Base-by-base conservation (phyloP, 2,329 filamentous ascomycete genomes). In the Xylaria sp. region DNA sequence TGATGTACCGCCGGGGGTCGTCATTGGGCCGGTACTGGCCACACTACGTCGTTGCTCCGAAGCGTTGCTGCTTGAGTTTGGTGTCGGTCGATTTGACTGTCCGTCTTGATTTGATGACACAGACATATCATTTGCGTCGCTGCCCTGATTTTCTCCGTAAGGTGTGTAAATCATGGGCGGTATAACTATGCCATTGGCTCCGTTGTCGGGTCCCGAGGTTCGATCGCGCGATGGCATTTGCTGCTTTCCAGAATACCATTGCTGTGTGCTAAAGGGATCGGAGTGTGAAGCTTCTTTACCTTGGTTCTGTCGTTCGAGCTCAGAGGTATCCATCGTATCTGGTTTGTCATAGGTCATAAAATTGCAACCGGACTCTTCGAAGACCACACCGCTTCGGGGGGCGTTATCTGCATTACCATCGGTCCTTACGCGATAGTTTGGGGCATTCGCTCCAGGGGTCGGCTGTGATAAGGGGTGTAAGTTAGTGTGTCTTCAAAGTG, bases 1-100 rank as follows among this genome's bases (percentile, higher is more conserved):
- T 1, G 87, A 86, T 57, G 81, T 81, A 6, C 76, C 75, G 7
- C 80, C 80, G 0, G 85, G 83, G 31, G 78, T 78, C 25, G 75
- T 78, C 66, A 82, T 75, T 15, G 79, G 77, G 15, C 79, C 79
- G 1, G 48, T 74, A 13, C 73, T 73, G 13, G 73, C 69, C 13
- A 68, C 63, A 52, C 70, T 73, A 36, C 79, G 78, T 18, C 78
- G 78, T 28, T 80, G 77, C n/a, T 86, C 84, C 1, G 85, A 85
- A 1, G 81, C 78, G 7, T 79, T 80, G 73, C 80, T 80, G 73
- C 85, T 88, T 3, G 88, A 90, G 73, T 87, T 89, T 2, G 88
- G 88, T 12, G 88, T 90, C 25, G 84, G 86, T n/a, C 85, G 81
- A 69, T 83, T 87, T 2, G 87, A 89, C 57, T 80, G 80, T 7